phyloP scores from a whole-genome alignment of 805 yeast genomes.

The Cyberlindnera mrakii region DNA sequence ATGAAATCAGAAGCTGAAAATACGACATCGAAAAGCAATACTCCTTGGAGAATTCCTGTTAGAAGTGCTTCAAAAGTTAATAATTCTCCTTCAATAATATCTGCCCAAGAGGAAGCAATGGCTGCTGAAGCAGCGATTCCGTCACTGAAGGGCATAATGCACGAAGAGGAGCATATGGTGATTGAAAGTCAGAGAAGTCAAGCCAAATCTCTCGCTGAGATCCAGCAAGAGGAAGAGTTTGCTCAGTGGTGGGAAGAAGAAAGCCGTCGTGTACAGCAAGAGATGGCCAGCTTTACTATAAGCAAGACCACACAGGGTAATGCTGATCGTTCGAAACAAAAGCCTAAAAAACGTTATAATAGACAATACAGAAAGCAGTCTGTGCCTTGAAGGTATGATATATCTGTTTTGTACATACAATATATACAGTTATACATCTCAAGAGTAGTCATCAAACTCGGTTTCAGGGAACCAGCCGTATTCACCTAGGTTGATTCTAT shows the following conservation, averaged over 20 bases:
- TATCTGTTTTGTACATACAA: neutral
- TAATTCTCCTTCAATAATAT: slow-evolving; percentile 13
- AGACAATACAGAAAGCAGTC: slow-evolving; percentile 9
- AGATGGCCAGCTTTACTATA: slow-evolving; percentile 13
- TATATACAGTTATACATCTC: neutral
- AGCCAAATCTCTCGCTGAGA: slow-evolving; percentile 52
- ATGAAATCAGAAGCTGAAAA: slow-evolving; percentile 20
- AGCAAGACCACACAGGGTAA: neutral
- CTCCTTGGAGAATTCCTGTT: slow-evolving; percentile 19
- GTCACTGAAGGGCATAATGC: slow-evolving; percentile 38
- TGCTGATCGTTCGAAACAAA: neutral
- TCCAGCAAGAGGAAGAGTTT: slow-evolving; percentile 78
- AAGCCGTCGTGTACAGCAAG: slow-evolving; percentile 53
- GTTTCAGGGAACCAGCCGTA: slow-evolving; percentile 68
- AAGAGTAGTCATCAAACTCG: slow-evolving; percentile 21
- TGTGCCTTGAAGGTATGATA: slow-evolving; percentile 6
- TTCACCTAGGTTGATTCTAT: slow-evolving; percentile 34
- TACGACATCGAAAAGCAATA: neutral
- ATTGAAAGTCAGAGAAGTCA: slow-evolving; percentile 29
- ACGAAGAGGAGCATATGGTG: slow-evolving; percentile 38
- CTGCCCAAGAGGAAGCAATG: slow-evolving; percentile 16
- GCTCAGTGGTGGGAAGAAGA: slow-evolving; percentile 87
- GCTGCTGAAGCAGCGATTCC: slow-evolving; percentile 17
- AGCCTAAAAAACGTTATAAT: slow-evolving; percentile 3
- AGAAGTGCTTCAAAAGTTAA: slow-evolving; percentile 3